Evolutionary conservation across 257 asterid genomes (phyloP), one percentile per base, ranked within the genome.

Genomic region (Scutellaria barbata): DNA sequence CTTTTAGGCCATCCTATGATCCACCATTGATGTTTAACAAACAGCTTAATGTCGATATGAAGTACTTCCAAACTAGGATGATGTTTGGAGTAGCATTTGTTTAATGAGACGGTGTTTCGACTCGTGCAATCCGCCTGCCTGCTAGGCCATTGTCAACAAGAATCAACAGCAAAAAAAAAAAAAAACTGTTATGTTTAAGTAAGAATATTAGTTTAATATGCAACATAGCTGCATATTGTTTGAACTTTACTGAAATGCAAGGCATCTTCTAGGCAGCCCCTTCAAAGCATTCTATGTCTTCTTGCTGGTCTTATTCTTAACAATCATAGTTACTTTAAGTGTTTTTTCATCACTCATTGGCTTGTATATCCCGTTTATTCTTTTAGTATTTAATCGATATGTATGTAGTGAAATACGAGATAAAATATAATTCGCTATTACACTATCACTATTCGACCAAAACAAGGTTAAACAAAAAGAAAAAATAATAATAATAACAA

Each of bases 101-200:
- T 68, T 56, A 65, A 57, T 65, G 59, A 61, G 11, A 14, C 20
- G 25, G 12, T 16, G 53, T 71, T 37, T 63, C 13, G 4, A 18
- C 71, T 72, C 30, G 77, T 72, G 46, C 10, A 10, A 66, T 67
- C 82, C 78, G 82, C 78, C 77, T 33, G 74, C 69, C 18, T 42
- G 25, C 25, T 22, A 22, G 25, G 1, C 25, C 25, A 22, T 22
- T 22, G 75, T 47, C 25, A 66, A 77, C 71, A 66, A 77, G 71
- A 72, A 72, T 18, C 41, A 30, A 59, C 70, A 77, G 48, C 57
- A 53, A 62, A n/a, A n/a, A n/a, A n/a, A n/a, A n/a, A n/a, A n/a
- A n/a, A n/a, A n/a, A n/a, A n/a, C 46, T 51, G n/a, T 33, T 71
- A 3, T 39, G 43, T 5, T 25, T 11, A 2, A 39, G 57, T 50